Percentiles rank a stretch among this genome's conserved stretches.
These are phyloP conservation scores for Botrytis pseudocinerea DNA, from an alignment of 2,329 filamentous ascomycete species.

Conservation along the genomic window DNA sequence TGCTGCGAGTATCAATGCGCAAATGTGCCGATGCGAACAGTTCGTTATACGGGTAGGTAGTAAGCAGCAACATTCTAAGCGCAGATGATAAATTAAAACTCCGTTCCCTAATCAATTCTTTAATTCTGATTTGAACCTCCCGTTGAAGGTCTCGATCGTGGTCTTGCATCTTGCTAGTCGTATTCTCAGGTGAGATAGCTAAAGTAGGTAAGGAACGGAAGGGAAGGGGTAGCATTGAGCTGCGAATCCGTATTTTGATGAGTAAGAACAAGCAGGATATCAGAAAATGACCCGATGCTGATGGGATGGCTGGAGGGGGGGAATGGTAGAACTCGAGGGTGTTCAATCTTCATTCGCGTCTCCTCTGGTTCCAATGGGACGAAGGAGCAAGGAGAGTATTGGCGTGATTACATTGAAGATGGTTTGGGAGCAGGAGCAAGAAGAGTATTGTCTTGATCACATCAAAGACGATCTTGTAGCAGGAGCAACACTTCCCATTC, in stretches of 20 bases:
- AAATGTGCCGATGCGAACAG: not conserved
- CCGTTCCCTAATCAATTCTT: not conserved
- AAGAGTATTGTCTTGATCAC: not conserved
- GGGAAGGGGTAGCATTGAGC: not conserved
- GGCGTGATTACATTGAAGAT: no score
- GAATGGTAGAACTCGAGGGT: not conserved
- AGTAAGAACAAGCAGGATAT: conserved; percentile 3
- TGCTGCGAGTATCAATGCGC: not conserved
- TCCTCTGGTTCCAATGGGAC: no score
- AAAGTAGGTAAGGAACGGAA: not conserved
- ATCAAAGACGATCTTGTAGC: not conserved
- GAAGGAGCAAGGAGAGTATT: not conserved
- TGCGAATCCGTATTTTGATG: not conserved
- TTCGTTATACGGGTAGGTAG: not conserved
- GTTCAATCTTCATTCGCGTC: not conserved
- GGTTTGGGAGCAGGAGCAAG: no score
- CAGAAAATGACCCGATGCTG: conserved; percentile 11
- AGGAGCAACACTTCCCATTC: not conserved
- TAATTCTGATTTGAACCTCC: not conserved
- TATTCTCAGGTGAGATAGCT: not conserved
- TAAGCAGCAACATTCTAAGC: not conserved
- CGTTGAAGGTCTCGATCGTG: not conserved
- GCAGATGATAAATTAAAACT: not conserved
- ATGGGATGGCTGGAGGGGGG: not conserved
- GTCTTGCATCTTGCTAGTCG: not conserved